phyloP scores from a whole-genome alignment of 768 basidiomycete genomes.

The Tulasnella sp. region DNA sequence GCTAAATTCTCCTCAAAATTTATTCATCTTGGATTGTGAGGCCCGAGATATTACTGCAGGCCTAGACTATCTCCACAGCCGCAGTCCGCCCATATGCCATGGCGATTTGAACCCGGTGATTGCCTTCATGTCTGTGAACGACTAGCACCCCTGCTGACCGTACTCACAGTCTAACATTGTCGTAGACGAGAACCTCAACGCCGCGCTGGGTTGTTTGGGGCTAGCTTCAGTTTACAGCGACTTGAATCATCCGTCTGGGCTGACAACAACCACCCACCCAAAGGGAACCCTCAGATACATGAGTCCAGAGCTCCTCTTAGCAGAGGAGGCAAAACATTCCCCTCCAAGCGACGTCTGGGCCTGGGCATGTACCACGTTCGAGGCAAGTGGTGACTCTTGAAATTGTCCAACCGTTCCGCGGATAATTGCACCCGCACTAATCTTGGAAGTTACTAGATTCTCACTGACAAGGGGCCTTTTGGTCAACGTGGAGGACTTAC shows the following conservation, averaged over 20 bases:
- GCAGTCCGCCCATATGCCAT: neutral
- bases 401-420: no score
- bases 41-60: neutral
- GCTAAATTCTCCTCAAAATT: neutral
- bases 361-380: neutral
- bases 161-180: neutral
- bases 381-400: neutral
- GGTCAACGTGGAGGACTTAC: no score
- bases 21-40: neutral
- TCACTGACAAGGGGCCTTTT: neutral
- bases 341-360: neutral
- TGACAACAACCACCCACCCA: neutral
- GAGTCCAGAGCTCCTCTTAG: neutral
- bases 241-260: neutral
- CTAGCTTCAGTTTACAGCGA: neutral
- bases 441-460: neutral
- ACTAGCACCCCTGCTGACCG: neutral
- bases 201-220: neutral
- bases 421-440: no score
- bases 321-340: no score
- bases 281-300: neutral
- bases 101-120: slow-evolving; percentile 4
- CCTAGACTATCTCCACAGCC: neutral
- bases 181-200: neutral
- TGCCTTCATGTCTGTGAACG: neutral